Conservation (phyloP, 2,329 filamentous ascomycete genomes). For the Neofusicoccum parvum region DNA sequence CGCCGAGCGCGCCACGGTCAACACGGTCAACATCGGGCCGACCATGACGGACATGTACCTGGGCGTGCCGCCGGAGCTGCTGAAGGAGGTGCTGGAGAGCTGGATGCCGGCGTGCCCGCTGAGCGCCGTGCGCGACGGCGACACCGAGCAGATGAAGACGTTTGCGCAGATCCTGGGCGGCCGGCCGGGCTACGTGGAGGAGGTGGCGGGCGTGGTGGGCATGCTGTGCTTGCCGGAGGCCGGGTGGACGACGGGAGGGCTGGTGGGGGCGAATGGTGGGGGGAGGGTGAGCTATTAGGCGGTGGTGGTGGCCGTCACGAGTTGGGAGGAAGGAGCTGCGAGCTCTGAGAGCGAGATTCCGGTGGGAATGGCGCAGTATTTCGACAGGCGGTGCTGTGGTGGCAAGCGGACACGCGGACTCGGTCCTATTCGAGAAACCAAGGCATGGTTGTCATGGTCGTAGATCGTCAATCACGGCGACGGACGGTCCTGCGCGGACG, state of each 20-base stretch:
- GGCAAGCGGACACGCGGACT: too few species aligned
- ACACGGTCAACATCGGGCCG: constrained; percentile 21
- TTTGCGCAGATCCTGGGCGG: constrained; percentile 12
- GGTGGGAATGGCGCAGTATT: too few species aligned
- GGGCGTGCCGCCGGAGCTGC: neutral
- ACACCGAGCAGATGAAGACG: neutral
- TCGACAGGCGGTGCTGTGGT: too few species aligned
- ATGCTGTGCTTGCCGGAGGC: constrained; percentile 7
- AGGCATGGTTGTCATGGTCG: too few species aligned
- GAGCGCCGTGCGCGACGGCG: neutral
- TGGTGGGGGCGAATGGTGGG: constrained; percentile 19
- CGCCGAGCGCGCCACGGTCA: constrained; percentile 21
- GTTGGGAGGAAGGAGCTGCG: too few species aligned
- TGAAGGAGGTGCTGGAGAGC: neutral
- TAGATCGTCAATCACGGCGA: too few species aligned
- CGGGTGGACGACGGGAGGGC: constrained; percentile 12
- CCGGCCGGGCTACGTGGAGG: constrained; percentile 12
- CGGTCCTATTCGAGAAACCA: too few species aligned
- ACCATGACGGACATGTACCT: constrained; percentile 23
- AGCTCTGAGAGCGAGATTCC: too few species aligned
- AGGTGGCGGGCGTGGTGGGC: constrained; percentile 16
- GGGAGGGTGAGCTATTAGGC: constrained; percentile 11
- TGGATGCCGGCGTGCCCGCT: constrained; percentile 10
- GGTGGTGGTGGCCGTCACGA: neutral
- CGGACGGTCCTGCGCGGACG: too few species aligned